Base-by-base conservation (phyloP, 208 protist species). In the Giardia duodenalis region DNA sequence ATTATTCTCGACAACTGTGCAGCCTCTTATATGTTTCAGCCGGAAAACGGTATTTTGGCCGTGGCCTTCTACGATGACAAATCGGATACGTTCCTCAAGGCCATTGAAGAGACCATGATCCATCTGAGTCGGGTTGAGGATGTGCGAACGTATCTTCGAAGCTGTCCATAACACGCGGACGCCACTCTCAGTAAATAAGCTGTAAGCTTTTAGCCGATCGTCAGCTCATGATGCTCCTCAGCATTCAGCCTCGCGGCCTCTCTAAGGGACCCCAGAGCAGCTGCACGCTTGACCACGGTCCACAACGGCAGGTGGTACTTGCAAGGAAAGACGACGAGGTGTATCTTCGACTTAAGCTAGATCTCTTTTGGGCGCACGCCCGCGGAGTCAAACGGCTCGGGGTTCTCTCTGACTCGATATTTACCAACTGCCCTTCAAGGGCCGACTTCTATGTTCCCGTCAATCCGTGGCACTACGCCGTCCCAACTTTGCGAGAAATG, bases 1-100 rank as follows among this genome's bases (percentile, higher is more conserved):
- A 94, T 96, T 86, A 95, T 96, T 48, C 88, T 96, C 1, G 95
- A 96, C 93, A 96, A 96, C 93, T 94, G 89, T 10, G 94, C 95
- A 10, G 76, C 67, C 0, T 93, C 92, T 67, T 96, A 96, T 87
- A 42, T 92, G 0, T 94, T 95, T 45, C 93, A 96, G 42, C 93
- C 92, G 0, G 67, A 94, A 1, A 95, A 96, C 88, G 95, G 94
- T 3, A 94, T 96, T 46, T 90, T 94, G 2, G 47, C 67, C 19
- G 0, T 0, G 0, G 22, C 2, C 0, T 94, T 92, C 43, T 87
- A 47, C 1, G 47, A 1, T 0, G 91, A 92, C 42, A 92, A 91
- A 22, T 44, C 2, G 0, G 93, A 93, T 43, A 92, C 44, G 0
- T 87, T 2, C n/a, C 46, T 94, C 0, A 42, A 44, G 0, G 10